These are phyloP conservation scores for Syzygium aqueum DNA, from an alignment of 345 rosid species.

Conservation along the genomic window DNA sequence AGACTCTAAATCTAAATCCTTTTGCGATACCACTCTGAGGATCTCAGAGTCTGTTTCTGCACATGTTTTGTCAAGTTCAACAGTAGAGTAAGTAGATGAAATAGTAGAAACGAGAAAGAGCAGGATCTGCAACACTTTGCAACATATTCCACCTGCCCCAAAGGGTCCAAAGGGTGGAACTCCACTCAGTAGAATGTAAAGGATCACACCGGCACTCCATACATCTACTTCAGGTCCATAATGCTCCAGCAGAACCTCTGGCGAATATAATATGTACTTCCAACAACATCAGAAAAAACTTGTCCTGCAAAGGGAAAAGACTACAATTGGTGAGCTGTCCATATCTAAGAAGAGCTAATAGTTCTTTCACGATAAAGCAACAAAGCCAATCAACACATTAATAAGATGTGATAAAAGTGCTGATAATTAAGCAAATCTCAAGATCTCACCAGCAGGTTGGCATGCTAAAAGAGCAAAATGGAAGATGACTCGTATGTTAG, in stretches of 20 bases:
- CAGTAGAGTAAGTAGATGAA: background rate
- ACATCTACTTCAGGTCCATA: conserved; percentile 93
- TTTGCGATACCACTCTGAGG: conserved; percentile 72
- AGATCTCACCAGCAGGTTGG: background rate
- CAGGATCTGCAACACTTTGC: background rate
- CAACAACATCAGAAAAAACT: conserved; percentile 76
- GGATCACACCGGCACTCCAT: conserved; percentile 97
- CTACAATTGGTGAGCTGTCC: background rate
- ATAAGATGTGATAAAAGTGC: background rate
- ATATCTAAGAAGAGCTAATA: background rate
- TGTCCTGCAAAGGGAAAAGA: conserved; percentile 42
- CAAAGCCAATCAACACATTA: conserved; percentile 4
- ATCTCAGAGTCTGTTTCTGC: conserved; percentile 91
- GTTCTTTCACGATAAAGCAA: background rate
- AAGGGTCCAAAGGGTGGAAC: conserved; percentile 96
- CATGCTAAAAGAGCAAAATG: background rate
- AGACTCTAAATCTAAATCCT: conserved; percentile 71
- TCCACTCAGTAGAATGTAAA: conserved; percentile 84
- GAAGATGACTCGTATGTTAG: background rate
- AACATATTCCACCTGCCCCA: conserved; percentile 58
- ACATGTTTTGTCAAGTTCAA: background rate
- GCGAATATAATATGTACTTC: conserved; percentile 98
- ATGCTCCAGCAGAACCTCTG: conserved; percentile 74
- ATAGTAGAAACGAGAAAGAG: background rate
- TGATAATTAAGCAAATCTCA: background rate